A percentile compares a stretch with the other conserved stretches of the same genome.
Conservation (phyloP, 2,329 filamentous ascomycete genomes). For the Colletotrichum lini region DNA sequence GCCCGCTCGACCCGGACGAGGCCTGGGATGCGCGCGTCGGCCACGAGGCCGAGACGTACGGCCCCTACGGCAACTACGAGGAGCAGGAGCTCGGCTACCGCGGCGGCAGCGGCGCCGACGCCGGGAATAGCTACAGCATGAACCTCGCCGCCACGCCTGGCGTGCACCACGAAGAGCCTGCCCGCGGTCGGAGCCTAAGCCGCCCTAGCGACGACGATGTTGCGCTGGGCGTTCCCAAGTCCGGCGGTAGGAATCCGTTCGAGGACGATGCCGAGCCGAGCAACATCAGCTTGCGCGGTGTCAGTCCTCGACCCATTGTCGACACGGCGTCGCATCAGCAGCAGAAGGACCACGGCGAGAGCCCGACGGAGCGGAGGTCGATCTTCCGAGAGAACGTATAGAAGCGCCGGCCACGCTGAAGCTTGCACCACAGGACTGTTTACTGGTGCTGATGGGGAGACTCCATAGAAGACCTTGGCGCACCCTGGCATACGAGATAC, state of each 20-base stretch:
- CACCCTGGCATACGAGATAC: neutral
- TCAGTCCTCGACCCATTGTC: constrained; percentile 81
- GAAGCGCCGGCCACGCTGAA: constrained; percentile 26
- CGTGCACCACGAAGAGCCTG: constrained; percentile 49
- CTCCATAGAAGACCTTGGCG: neutral
- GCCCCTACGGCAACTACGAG: constrained; percentile 77
- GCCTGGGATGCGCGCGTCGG: constrained; percentile 89
- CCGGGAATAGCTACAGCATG: constrained; percentile 63
- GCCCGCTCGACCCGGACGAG: constrained; percentile 83
- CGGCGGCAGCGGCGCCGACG: constrained; percentile 54
- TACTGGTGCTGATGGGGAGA: neutral
- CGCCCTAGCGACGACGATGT: constrained; percentile 47
- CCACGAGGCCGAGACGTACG: constrained; percentile 77
- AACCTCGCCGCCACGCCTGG: constrained; percentile 59
- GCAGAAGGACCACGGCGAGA: constrained; percentile 62
- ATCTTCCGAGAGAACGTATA: constrained; percentile 80
- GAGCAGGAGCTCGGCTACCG: constrained; percentile 78
- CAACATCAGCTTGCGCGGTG: constrained; percentile 74
- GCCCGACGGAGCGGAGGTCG: constrained; percentile 77
- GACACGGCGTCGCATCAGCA: constrained; percentile 55
- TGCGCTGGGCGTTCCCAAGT: constrained; percentile 53
- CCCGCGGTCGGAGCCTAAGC: constrained; percentile 37
- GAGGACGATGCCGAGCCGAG: constrained; percentile 77
- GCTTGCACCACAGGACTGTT: neutral
- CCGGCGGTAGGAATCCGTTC: constrained; percentile 74